These are phyloP conservation scores for Suillus paluster DNA, from an alignment of 768 basidiomycete species.

Conservation along the genomic window DNA sequence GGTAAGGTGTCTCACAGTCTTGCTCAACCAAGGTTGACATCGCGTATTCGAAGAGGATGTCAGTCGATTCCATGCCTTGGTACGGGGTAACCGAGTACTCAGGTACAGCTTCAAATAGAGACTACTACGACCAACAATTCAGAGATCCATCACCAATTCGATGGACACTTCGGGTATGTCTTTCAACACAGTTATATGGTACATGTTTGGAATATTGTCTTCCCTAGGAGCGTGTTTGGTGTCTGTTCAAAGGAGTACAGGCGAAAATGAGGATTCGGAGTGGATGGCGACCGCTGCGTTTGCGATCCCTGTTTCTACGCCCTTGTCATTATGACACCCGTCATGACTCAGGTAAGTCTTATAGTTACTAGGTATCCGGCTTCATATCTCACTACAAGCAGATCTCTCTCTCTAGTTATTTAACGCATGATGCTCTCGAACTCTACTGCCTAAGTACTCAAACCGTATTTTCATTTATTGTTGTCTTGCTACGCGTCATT, in stretches of 20 bases:
- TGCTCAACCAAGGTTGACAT: neutral
- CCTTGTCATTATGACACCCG: conserved; percentile 25
- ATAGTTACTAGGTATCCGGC: neutral
- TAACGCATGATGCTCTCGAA: neutral
- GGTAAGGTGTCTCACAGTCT: conserved; percentile 17
- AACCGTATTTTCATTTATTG: neutral
- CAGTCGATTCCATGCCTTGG: conserved; percentile 23
- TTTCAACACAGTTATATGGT: neutral
- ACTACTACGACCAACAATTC: conserved; percentile 14
- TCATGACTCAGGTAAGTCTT: conserved; percentile 27
- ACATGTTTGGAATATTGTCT: neutral
- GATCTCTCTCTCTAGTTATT: conserved; percentile 1
- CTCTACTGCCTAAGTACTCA: neutral
- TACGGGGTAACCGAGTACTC: conserved; percentile 13
- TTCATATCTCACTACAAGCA: neutral
- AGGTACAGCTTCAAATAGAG: neutral
- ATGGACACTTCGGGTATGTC: conserved; percentile 21
- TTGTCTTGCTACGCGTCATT: neutral
- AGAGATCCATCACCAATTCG: conserved; percentile 13
- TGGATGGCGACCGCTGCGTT: conserved; percentile 19
- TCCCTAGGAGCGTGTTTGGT: conserved; percentile 24
- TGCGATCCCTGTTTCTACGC: conserved; percentile 12
- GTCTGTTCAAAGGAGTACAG: conserved; percentile 16
- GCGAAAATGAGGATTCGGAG: conserved; percentile 18
- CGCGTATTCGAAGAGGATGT: conserved; percentile 26